Evolutionary conservation across 1,284 basidiomycete species (phyloP).

Genomic region (Abortiporus biennis): DNA sequence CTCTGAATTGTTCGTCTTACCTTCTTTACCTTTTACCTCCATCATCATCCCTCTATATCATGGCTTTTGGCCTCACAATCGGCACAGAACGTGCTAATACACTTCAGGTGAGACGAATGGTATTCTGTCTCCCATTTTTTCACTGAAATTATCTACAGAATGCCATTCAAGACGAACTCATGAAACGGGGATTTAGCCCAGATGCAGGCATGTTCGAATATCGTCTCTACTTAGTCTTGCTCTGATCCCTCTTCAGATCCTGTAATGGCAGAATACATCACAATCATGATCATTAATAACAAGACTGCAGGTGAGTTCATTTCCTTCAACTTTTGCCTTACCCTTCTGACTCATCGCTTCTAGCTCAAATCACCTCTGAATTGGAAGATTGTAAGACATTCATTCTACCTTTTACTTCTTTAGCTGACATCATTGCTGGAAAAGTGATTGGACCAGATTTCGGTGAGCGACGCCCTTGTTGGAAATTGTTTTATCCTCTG

Average conservation of each 20-base stretch:
- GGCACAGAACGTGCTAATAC: constrained; percentile 70
- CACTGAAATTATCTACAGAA: constrained; percentile 39
- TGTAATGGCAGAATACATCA: constrained; percentile 90
- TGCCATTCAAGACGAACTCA: constrained; percentile 80
- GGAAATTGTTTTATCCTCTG: constrained; percentile 1
- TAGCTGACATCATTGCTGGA: constrained; percentile 14
- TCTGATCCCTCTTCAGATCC: constrained; percentile 41
- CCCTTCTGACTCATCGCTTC: constrained; percentile 13
- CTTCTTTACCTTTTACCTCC: too few species aligned
- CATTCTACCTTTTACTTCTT: constrained; percentile 10
- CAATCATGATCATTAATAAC: constrained; percentile 89
- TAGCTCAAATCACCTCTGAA: constrained; percentile 78
- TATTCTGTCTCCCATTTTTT: constrained; percentile 5
- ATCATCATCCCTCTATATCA: constrained; percentile 21
- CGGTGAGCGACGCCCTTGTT: constrained; percentile 36
- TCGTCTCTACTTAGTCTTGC: neutral
- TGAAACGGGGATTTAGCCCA: constrained; percentile 64
- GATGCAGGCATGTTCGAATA: constrained; percentile 58
- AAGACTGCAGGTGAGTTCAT: constrained; percentile 64
- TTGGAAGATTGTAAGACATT: constrained; percentile 70
- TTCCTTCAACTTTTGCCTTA: constrained; percentile 5
- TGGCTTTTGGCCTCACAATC: constrained; percentile 74
- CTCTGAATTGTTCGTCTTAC: too few species aligned
- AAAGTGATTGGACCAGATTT: constrained; percentile 77
- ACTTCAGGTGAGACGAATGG: constrained; percentile 67